Conservation (phyloP, 257 asterid species). For the Paraleonurus japonicus region DNA sequence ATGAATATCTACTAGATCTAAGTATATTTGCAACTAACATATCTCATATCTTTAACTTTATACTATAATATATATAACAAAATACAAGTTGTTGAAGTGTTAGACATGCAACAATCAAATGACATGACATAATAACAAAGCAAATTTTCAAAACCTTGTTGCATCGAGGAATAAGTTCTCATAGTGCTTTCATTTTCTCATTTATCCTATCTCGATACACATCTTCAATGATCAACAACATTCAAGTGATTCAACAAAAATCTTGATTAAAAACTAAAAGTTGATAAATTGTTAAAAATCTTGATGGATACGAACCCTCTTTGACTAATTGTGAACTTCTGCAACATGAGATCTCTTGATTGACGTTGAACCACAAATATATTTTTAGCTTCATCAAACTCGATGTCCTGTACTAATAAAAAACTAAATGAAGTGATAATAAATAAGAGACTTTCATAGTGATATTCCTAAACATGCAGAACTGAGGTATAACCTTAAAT, state of each 20-base stretch:
- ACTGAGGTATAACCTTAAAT: no score
- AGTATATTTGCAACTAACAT: no score
- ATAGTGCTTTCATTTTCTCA: constrained; percentile 76
- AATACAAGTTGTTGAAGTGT: no score
- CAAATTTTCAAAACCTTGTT: constrained; percentile 77
- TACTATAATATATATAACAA: no score
- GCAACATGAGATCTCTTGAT: constrained; percentile 77
- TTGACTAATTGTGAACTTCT: constrained; percentile 76
- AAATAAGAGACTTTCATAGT: background rate
- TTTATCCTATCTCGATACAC: constrained; percentile 87
- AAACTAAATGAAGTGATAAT: background rate
- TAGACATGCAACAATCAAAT: background rate
- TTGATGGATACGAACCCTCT: constrained; percentile 42
- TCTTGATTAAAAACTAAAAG: background rate
- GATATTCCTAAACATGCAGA: no score
- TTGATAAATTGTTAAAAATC: background rate
- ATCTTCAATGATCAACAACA: constrained; percentile 43
- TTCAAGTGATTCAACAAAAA: background rate
- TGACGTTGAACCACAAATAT: constrained; percentile 49
- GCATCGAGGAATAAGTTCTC: constrained; percentile 88
- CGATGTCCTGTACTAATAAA: constrained; percentile 43
- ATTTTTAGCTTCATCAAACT: constrained; percentile 53
- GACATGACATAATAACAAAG: background rate
- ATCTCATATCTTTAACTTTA: no score
- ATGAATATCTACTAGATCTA: no score